A percentile compares a stretch with the other conserved stretches of the same genome.
Conservation (phyloP, 2,329 filamentous ascomycete genomes). For the Penicillium aurantiogriseum region DNA sequence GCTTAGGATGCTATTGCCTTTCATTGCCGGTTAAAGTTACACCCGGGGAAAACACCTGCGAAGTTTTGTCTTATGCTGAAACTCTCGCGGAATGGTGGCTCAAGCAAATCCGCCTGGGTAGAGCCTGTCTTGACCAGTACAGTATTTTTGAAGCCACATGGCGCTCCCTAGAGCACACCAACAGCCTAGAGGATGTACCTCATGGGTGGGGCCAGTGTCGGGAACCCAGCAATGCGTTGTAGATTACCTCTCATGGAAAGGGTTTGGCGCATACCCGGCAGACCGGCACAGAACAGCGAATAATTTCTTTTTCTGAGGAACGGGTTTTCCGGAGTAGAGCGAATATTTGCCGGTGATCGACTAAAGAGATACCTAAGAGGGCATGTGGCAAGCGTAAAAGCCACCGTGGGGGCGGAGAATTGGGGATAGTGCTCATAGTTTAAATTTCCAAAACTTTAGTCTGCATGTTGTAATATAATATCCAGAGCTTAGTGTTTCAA, state of each 20-base stretch:
- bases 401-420: slow-evolving; percentile 1
- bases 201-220: neutral
- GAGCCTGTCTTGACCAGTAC: slow-evolving; percentile 1
- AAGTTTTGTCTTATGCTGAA: neutral
- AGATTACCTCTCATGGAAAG: neutral
- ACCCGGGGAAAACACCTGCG: too few relatives aligned
- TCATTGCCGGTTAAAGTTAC: neutral
- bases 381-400: neutral
- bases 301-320: neutral
- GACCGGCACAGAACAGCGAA: neutral
- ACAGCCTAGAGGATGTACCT: neutral
- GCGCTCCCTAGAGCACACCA: neutral
- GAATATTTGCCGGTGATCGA: neutral
- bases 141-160: neutral
- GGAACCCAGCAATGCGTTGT: neutral
- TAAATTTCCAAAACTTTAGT: neutral
- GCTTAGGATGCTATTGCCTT: neutral
- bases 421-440: neutral
- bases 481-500: neutral
- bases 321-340: neutral
- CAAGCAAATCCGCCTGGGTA: neutral
- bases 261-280: neutral
- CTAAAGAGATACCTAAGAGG: neutral
- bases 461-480: neutral
- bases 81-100: neutral